Base-by-base conservation (phyloP, 1,139 yeast genomes). In the Suhomyces bolitotheri region DNA sequence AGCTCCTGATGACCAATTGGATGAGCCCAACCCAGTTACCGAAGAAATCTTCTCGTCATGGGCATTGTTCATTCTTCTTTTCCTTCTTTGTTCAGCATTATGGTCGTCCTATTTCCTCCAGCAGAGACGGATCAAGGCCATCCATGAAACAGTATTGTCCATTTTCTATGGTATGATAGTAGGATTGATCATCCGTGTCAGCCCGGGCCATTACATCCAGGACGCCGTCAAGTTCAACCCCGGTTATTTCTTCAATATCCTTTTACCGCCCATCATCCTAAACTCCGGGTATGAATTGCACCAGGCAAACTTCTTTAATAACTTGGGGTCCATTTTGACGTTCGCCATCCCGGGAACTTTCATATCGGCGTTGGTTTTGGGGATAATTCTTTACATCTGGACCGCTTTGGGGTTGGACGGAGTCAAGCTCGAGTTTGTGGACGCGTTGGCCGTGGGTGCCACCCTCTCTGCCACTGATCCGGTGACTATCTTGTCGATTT, bases 301-400 rank as follows among this genome's bases (percentile, higher is more conserved):
- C 57, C 98, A 92, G 62, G 95, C 87, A 20, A 90, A 92, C 58
- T 94, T 94, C 62, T 94, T 94, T 60, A 73, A 90, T 48, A 94
- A 94, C 58, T 80, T 92, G 32, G 95, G 95, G 1, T 82, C 96
- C 3, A 92, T 94, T 41, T 64, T 94, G 47, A 85, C 90, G 4
- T 94, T 92, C 70, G 99, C 99, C 26, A 90, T 94, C 37, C 96
- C 96, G 0, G 99, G 99, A 2, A 94, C 99, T 0, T 87, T 92
- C 50, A 78, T 94, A 23, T 86, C 95, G 23, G 87, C 98, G 0
- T 71, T 89, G 39, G 97, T 92, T 4, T 65, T 92, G 36, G 99
- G 98, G 11, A 69, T 82, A 2, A 82, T 94, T 24, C 62, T 92
- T 38, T 94, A 80, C 55, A 66, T 90, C 12, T 94, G 97, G 95